Percentiles rank a stretch among this genome's conserved stretches.
These are phyloP conservation scores for Xylaria polymorpha DNA, from an alignment of 2,329 filamentous ascomycete species.

Conservation along the genomic window DNA sequence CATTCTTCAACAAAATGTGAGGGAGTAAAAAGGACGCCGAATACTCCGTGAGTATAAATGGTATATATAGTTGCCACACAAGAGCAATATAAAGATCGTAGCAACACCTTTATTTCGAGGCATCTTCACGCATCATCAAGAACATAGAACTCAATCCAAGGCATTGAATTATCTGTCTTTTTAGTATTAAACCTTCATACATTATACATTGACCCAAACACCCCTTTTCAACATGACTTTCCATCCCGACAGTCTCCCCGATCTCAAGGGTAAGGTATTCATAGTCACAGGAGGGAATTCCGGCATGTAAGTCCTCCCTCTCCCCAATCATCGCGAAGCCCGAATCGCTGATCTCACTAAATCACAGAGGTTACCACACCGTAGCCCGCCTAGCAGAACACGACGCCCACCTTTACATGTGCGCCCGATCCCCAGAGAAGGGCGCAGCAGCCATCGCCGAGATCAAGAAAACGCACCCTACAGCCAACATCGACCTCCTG, in stretches of 20 bases:
- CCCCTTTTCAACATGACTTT: slow-evolving; percentile 51
- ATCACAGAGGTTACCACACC: slow-evolving; percentile 51
- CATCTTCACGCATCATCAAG: too few species aligned
- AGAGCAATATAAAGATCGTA: slow-evolving; percentile 20
- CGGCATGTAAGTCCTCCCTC: slow-evolving; percentile 55
- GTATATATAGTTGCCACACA: not conserved
- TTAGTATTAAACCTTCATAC: slow-evolving; percentile 36
- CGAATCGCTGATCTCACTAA: slow-evolving; percentile 33
- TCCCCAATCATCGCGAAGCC: slow-evolving; percentile 22
- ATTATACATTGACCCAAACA: slow-evolving; percentile 34
- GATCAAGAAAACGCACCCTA: slow-evolving; percentile 50
- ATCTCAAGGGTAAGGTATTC: slow-evolving; percentile 57
- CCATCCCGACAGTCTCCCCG: slow-evolving; percentile 55
- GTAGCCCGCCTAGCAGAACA: slow-evolving; percentile 52
- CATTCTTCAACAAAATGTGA: not conserved
- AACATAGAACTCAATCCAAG: slow-evolving; percentile 35
- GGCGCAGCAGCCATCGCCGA: slow-evolving; percentile 48
- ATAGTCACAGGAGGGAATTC: slow-evolving; percentile 60
- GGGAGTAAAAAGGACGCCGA: not conserved
- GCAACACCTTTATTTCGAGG: slow-evolving; percentile 25
- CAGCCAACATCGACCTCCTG: slow-evolving; percentile 51
- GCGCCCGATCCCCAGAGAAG: slow-evolving; percentile 52
- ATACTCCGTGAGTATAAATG: too few species aligned
- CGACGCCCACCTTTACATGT: slow-evolving; percentile 56
- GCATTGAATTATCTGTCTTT: slow-evolving; percentile 24